Conservation (phyloP, 2,329 filamentous ascomycete species). For the Sporothrix globosa region DNA sequence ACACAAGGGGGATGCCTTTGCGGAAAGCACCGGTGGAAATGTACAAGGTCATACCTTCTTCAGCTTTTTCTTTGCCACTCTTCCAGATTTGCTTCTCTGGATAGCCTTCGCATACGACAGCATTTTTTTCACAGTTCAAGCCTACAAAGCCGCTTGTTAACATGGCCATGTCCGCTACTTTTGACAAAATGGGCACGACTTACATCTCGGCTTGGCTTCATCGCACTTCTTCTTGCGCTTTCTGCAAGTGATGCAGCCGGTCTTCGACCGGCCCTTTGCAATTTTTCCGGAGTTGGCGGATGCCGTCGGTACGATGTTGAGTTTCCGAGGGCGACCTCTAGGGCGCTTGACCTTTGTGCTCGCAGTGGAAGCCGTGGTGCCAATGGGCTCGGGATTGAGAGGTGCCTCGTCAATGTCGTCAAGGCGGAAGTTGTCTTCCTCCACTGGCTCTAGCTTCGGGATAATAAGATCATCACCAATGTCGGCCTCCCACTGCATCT, state of each 20-base stretch:
- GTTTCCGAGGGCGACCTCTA: conserved; percentile 80
- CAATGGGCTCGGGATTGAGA: conserved; percentile 40
- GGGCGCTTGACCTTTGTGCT: conserved; percentile 61
- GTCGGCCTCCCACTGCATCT: conserved; percentile 53
- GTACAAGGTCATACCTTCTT: conserved; percentile 58
- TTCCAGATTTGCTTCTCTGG: conserved; percentile 85
- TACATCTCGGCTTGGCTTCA: conserved; percentile 68
- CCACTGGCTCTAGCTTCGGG: conserved; percentile 61
- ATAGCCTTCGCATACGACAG: conserved; percentile 88
- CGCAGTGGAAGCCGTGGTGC: conserved; percentile 37
- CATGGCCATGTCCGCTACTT: not conserved
- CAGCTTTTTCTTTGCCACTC: conserved; percentile 75
- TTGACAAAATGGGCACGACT: conserved; percentile 40
- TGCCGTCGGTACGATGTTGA: conserved; percentile 64
- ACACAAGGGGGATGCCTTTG: not conserved
- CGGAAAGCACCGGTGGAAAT: not conserved
- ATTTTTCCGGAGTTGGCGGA: conserved; percentile 64
- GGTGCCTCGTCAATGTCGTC: conserved; percentile 55
- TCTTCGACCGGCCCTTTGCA: conserved; percentile 75
- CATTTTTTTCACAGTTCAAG: conserved; percentile 90
- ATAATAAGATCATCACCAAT: conserved; percentile 52
- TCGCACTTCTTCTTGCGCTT: conserved; percentile 75
- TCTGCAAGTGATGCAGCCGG: conserved; percentile 68
- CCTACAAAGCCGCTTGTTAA: conserved; percentile 51
- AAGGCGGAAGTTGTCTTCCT: conserved; percentile 59